These are phyloP conservation scores for Cladosporium sp. DNA, from an alignment of 2,329 filamentous ascomycete species.

Conservation along the genomic window DNA sequence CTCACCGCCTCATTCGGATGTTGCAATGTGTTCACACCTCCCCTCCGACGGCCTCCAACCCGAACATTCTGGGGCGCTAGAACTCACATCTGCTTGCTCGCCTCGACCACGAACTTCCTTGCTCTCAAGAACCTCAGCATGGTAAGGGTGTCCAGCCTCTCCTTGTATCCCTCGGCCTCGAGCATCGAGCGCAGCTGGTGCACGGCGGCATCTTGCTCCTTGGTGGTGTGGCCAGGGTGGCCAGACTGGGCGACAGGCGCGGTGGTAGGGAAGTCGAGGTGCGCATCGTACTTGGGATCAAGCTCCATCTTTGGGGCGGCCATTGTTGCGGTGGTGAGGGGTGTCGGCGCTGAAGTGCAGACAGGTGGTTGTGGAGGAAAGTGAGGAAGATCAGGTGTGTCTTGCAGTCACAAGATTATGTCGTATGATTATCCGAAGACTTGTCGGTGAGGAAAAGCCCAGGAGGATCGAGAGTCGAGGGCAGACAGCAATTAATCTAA, in stretches of 20 bases:
- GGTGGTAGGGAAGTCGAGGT: conserved; percentile 87
- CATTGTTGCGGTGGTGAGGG: conserved; percentile 16
- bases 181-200: conserved; percentile 79
- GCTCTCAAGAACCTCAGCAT: conserved; percentile 75
- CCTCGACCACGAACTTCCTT: conserved; percentile 86
- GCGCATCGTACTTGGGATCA: conserved; percentile 81
- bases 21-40: not conserved
- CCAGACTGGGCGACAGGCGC: conserved; percentile 67
- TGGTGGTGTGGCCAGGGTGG: conserved; percentile 82
- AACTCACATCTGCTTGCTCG: conserved; percentile 80
- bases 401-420: not conserved
- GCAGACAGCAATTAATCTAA: not conserved
- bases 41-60: not conserved
- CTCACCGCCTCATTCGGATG: not conserved
- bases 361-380: not conserved
- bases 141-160: conserved; percentile 87
- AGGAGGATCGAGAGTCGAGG: not conserved
- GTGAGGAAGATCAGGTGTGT: not conserved
- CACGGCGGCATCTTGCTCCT: conserved; percentile 84
- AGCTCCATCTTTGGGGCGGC: conserved; percentile 45
- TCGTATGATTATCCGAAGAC: not conserved
- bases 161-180: conserved; percentile 75
- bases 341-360: not conserved
- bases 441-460: conserved; percentile 3
- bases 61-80: not conserved